A percentile compares a stretch with the other conserved stretches of the same genome.
These are phyloP conservation scores for Coemansia sp. DNA, from an alignment of 192 early-diverging fungal species.

Conservation along the genomic window DNA sequence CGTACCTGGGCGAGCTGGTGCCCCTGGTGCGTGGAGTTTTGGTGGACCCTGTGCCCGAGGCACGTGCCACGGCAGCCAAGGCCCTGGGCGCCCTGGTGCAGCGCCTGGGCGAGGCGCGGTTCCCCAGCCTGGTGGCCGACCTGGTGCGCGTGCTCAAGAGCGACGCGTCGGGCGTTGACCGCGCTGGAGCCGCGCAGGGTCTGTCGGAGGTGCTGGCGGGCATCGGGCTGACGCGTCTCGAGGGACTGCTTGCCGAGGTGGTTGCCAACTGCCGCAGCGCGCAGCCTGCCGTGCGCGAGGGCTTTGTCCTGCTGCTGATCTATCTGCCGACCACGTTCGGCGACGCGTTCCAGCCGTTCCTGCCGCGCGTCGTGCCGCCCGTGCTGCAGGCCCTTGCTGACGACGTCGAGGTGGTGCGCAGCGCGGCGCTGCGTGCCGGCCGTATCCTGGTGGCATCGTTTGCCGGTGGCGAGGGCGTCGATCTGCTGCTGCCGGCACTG, in stretches of 20 bases:
- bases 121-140: constrained; percentile 89
- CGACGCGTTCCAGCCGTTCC: constrained; percentile 85
- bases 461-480: constrained; percentile 73
- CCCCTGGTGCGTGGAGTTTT: constrained; percentile 89
- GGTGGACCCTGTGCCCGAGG: constrained; percentile 94
- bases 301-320: constrained; percentile 92
- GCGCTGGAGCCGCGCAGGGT: constrained; percentile 96
- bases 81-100: constrained; percentile 90
- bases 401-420: constrained; percentile 90
- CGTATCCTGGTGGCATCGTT: constrained; percentile 92
- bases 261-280: constrained; percentile 70
- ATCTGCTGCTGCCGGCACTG: constrained; percentile 87
- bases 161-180: constrained; percentile 88
- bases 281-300: constrained; percentile 86
- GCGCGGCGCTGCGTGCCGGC: constrained; percentile 88
- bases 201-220: constrained; percentile 91
- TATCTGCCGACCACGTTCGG: constrained; percentile 96
- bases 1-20: constrained; percentile 78
- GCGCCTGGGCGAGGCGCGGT: constrained; percentile 88
- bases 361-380: constrained; percentile 82
- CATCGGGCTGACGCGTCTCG: constrained; percentile 79
- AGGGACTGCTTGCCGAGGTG: constrained; percentile 87
- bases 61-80: constrained; percentile 89
- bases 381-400: constrained; percentile 92
- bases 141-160: constrained; percentile 82